Percentiles rank a stretch among this genome's conserved stretches.
These are phyloP conservation scores for Bryoglossum gracile DNA, from an alignment of 495 filamentous ascomycete genomes.

Conservation along the genomic window DNA sequence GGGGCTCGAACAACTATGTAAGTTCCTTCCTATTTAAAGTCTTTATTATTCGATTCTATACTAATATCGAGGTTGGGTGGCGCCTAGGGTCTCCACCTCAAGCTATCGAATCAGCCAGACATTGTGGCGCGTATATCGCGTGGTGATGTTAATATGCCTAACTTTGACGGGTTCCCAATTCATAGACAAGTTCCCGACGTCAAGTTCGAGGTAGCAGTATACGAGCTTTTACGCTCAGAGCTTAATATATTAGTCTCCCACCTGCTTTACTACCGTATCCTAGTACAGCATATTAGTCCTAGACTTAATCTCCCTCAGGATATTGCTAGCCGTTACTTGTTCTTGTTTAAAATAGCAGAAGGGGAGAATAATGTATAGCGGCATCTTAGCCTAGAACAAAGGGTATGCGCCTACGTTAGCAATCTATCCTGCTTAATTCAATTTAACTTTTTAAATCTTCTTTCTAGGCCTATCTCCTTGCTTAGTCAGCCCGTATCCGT, in stretches of 20 bases:
- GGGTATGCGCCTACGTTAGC: too few species aligned
- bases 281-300: slow-evolving; percentile 20
- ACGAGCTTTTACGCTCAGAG: slow-evolving; percentile 25
- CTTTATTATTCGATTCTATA: background rate
- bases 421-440: too few species aligned
- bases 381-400: slow-evolving; percentile 21
- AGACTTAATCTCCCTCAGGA: too few species aligned
- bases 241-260: slow-evolving; percentile 20
- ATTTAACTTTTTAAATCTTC: too few species aligned
- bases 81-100: too few species aligned
- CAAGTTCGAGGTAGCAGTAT: slow-evolving; percentile 27
- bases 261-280: slow-evolving; percentile 28
- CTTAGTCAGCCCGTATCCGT: slow-evolving; percentile 28
- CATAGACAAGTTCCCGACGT: slow-evolving; percentile 19
- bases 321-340: too few species aligned
- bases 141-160: slow-evolving; percentile 30
- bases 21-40: too few species aligned
- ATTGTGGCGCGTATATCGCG: slow-evolving; percentile 28
- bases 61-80: slow-evolving; percentile 10
- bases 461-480: slow-evolving; percentile 22
- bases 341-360: slow-evolving; percentile 30
- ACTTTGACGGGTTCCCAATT: slow-evolving; percentile 25
- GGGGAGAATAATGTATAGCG: slow-evolving; percentile 26
- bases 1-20: slow-evolving; percentile 27
- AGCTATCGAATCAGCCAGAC: slow-evolving; percentile 25